Evolutionary conservation across 768 basidiomycete species (phyloP), one percentile per base, ranked within the genome.

Genomic region (Phylloporus arenicola): DNA sequence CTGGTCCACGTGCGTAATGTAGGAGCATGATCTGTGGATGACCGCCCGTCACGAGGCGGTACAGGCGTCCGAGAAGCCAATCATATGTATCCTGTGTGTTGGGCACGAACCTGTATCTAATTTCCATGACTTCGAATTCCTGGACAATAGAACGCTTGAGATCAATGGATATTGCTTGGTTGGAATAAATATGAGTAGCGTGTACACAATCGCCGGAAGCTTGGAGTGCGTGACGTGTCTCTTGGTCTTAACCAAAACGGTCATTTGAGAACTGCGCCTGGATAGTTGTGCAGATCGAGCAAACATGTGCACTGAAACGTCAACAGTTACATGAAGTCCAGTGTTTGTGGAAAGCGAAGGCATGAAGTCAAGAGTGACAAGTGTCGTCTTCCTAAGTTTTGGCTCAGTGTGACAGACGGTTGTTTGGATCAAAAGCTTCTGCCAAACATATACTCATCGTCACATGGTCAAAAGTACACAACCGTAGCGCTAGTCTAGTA

Each of bases 51-150:
- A 70, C 52, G 34, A 92, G 73, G 33, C 90, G 82, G 64, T 78
- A 92, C 7, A 86, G 81, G 42, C 87, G 72, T 43, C 89, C 78
- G 42, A 82, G 63, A 14, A 88, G 82, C 66, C 76, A 86, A 25
- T 89, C 88, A 51, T 62, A 71, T 9, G 71, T 61, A 55, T 92
- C 89, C 39, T 70, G 70, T 1, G 74, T 71, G 38, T 76, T 77
- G 14, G 90, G 89, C n/a, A 87, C 66, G 63, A 88, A 92, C 2
- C 89, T 90, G 58, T 68, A 83, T 63, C 85, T 89, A 20, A 78
- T 67, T 65, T 92, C 89, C 48, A 72, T 63, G 2, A 91, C 75
- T 70, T 92, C 90, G 13, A 92, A 74, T 67, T 92, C 89, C 86
- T 89, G 55, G 50, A 19, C 6, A 29, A 41, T 22, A 35, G 11